Conservation (phyloP, 805 yeast genomes). For the Starmerella floris region DNA sequence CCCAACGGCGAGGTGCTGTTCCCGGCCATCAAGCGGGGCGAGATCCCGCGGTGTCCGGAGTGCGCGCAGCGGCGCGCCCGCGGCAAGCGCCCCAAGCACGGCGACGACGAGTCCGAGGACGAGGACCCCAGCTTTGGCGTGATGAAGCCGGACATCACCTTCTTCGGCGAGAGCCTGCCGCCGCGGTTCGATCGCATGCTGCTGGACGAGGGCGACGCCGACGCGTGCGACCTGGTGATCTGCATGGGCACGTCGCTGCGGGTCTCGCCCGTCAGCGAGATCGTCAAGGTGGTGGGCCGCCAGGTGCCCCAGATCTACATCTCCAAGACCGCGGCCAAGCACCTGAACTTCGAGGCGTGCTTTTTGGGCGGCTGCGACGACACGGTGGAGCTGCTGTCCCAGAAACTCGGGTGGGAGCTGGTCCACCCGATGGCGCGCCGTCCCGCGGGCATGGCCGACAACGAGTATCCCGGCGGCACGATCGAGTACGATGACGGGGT, state of each 20-base stretch:
- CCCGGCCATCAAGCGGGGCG: slow-evolving; percentile 42
- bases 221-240: slow-evolving; percentile 60
- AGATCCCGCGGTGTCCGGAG: slow-evolving; percentile 59
- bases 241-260: slow-evolving; percentile 85
- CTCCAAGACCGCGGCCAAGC: slow-evolving; percentile 61
- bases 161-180: slow-evolving; percentile 79
- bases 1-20: slow-evolving; percentile 50
- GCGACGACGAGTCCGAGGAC: slow-evolving; percentile 24
- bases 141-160: slow-evolving; percentile 84
- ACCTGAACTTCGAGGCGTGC: slow-evolving; percentile 65
- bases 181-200: slow-evolving; percentile 44
- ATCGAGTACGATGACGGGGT: slow-evolving; percentile 22
- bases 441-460: slow-evolving; percentile 16
- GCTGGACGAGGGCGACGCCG: slow-evolving; percentile 39
- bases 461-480: slow-evolving; percentile 20
- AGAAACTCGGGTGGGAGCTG: slow-evolving; percentile 46
- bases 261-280: slow-evolving; percentile 83
- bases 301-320: slow-evolving; percentile 72
- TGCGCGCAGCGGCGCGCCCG: slow-evolving; percentile 29
- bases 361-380: slow-evolving; percentile 75
- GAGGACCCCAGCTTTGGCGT: slow-evolving; percentile 48
- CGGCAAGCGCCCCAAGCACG: slow-evolving; percentile 4
- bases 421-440: slow-evolving; percentile 39
- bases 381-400: slow-evolving; percentile 51
- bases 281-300: slow-evolving; percentile 60